phyloP scores from a whole-genome alignment of 495 filamentous ascomycete genomes.

The Cenococcum geophilum region DNA sequence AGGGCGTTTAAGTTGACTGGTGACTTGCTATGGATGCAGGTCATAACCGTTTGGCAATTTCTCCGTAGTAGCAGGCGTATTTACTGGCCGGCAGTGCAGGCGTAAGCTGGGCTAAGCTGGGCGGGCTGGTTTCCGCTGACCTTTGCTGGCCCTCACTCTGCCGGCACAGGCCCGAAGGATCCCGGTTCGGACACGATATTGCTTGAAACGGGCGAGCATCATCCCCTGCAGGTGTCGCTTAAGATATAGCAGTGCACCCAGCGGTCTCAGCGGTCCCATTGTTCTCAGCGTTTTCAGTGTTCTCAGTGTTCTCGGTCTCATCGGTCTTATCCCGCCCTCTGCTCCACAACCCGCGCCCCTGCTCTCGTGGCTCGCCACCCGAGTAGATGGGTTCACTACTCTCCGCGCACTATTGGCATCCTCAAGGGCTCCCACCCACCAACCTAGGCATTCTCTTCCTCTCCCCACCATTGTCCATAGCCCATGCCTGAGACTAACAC shows the following conservation, averaged over 20 bases:
- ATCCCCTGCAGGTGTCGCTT: neutral
- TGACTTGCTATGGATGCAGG: constrained; percentile 26
- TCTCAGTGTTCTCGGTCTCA: too few species aligned
- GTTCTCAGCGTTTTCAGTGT: too few species aligned
- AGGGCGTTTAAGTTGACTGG: constrained; percentile 14
- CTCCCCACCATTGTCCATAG: neutral
- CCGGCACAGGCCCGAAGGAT: neutral
- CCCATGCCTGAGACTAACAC: neutral
- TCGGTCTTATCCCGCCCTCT: too few species aligned
- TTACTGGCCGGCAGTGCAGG: neutral
- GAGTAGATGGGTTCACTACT: neutral
- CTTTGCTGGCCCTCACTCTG: too few species aligned
- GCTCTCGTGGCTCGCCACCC: constrained; percentile 1
- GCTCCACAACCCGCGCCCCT: neutral
- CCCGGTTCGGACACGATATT: constrained; percentile 13
- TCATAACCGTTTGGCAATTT: constrained; percentile 21
- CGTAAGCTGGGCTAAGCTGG: too few species aligned
- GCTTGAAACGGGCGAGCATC: constrained; percentile 11
- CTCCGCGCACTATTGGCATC: neutral
- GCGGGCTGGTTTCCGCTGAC: too few species aligned
- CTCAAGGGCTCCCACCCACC: neutral
- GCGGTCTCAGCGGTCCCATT: neutral
- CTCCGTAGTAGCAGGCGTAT: constrained; percentile 10
- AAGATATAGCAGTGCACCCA: constrained; percentile 3
- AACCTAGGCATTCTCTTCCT: neutral